Conservation (phyloP, 2,329 filamentous ascomycete genomes). For the Colletotrichum nymphaeae region DNA sequence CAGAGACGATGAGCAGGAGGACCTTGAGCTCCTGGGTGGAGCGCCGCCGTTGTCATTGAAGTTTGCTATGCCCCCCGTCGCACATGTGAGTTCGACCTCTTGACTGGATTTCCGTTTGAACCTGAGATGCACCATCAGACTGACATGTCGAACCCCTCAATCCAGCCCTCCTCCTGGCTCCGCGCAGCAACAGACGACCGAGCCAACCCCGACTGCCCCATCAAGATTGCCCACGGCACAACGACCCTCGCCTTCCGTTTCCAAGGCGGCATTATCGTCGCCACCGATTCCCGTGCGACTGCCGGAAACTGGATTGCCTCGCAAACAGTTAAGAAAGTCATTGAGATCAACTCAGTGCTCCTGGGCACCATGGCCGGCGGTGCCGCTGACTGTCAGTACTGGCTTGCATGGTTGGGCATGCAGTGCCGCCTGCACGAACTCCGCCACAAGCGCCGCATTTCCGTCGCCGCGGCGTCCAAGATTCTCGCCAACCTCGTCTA, state of each 20-base stretch:
- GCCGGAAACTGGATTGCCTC: conserved; percentile 99
- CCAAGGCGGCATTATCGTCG: conserved; percentile 97
- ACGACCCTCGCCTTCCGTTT: conserved; percentile 98
- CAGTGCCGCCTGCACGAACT: conserved; percentile 99
- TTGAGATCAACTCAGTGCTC: conserved; percentile 95
- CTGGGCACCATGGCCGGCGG: conserved; percentile 98
- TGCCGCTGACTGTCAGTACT: conserved; percentile 99
- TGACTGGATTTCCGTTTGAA: neutral
- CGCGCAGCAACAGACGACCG: conserved; percentile 97
- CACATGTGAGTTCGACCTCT: conserved; percentile 72
- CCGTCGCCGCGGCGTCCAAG: conserved; percentile 96
- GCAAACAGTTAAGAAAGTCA: conserved; percentile 99
- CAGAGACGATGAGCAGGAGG: conserved; percentile 69
- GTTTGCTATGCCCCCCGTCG: conserved; percentile 94
- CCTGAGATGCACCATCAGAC: neutral
- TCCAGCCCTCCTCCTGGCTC: conserved; percentile 89
- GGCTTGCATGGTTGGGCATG: conserved; percentile 98
- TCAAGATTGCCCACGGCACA: conserved; percentile 99
- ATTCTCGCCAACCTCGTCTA: conserved; percentile 99
- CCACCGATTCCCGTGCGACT: conserved; percentile 96
- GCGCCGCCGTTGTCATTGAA: conserved; percentile 82
- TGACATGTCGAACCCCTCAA: conserved; percentile 24
- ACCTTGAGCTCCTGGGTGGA: conserved; percentile 74
- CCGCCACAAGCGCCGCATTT: conserved; percentile 98
- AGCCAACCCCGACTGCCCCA: conserved; percentile 95